Percentiles rank a stretch among this genome's conserved stretches.
These are phyloP conservation scores for Stereocaulon alpinum DNA, from an alignment of 495 filamentous ascomycete species.

Conservation along the genomic window DNA sequence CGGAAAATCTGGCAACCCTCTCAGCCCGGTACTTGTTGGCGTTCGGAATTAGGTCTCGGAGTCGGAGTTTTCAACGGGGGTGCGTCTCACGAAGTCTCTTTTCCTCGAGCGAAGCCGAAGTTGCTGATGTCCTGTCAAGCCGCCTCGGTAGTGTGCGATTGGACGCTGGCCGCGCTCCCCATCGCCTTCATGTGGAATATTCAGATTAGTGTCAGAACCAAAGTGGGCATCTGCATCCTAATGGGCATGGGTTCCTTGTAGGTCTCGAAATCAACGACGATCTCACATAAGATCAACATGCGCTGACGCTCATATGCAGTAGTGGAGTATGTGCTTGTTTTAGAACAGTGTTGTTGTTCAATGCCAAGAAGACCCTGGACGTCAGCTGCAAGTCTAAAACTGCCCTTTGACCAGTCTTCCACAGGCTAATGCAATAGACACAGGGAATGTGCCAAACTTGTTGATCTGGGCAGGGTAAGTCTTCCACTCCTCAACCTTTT, in stretches of 20 bases:
- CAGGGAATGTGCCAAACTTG: no score
- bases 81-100: not conserved
- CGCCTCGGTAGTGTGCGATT: conserved; percentile 33
- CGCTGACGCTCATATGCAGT: no score
- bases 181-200: conserved; percentile 15
- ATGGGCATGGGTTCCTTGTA: conserved; percentile 16
- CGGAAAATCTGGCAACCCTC: conserved; percentile 34
- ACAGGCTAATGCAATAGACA: no score
- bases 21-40: conserved; percentile 32
- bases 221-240: conserved; percentile 11
- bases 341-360: no score
- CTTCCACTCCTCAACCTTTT: not conserved
- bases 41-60: conserved; percentile 28
- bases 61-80: conserved; percentile 35
- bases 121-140: conserved; percentile 2
- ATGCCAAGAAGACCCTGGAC: no score
- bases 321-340: no score
- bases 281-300: no score
- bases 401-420: no score
- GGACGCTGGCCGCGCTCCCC: conserved; percentile 32
- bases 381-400: no score
- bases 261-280: not conserved
- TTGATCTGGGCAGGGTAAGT: not conserved
- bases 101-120: not conserved
- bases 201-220: conserved; percentile 3